Evolutionary conservation across 2,329 filamentous ascomycete genomes (phyloP), one percentile per base, ranked within the genome.

Genomic region (Ceratocystis alfenasii): DNA sequence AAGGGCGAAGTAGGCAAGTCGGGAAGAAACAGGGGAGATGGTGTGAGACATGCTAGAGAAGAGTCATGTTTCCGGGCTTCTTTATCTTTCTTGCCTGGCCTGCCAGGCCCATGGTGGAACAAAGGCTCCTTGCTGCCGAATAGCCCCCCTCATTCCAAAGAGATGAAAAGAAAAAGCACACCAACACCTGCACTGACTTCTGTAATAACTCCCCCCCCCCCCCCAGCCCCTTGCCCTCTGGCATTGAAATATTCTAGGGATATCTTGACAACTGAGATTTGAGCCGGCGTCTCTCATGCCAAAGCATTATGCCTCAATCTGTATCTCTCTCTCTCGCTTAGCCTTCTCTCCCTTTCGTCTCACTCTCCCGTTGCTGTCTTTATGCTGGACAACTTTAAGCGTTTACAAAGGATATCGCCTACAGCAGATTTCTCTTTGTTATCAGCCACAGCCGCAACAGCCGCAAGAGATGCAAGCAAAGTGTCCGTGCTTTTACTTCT

Each of bases 401-500:
- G 36, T 12, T 41, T 41, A 12, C 36, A 12, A 41, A 41, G 36
- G 36, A 41, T 4, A 12, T 41, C 36, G 36, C 36, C 36, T 12
- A 41, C 36, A 41, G 2, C 10, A 4, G 36, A 12, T 50, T 57
- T 57, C 53, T 25, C 22, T n/a, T 50, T 2, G 1, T 20, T 20
- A n/a, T 3, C 6, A 20, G 46, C 17, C 36, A 17, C 28, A 41
- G 36, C 10, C 36, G 36, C 36, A 41, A 17, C 28, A 41, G 36
- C 10, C 36, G 36, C 36, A 41, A 41, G 10, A 41, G 8, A 41
- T 12, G 36, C 10, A 25, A 59, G 53, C 17, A 17, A 3, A 36
- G 7, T 33, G 53, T 59, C 53, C 36, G 28, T 59, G 53, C 53
- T 59, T 59, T 36, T 59, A 8, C 28, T 17, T 59, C 53, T 59